A percentile compares a stretch with the other conserved stretches of the same genome.
Conservation (phyloP, 441 rosid species). For the Populus hybrid region DNA sequence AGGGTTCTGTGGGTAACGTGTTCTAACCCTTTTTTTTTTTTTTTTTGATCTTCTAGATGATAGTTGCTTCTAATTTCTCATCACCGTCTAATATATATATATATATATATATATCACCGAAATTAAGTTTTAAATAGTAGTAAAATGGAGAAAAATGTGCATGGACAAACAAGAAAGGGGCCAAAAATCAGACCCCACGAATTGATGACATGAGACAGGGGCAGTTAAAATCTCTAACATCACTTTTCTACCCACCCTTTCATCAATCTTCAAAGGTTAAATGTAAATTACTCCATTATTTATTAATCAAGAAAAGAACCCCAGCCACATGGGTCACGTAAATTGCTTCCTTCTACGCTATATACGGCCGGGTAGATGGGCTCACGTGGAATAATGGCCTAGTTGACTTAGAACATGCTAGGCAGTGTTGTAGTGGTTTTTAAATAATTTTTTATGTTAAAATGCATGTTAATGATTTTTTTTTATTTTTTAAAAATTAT, state of each 20-base stretch:
- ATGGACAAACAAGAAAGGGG: not conserved
- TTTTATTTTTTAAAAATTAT: too few species aligned
- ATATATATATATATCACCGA: too few species aligned
- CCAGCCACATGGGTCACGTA: not conserved
- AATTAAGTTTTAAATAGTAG: too few species aligned
- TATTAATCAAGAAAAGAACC: not conserved
- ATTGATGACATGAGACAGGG: not conserved
- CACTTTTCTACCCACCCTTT: constrained; percentile 9
- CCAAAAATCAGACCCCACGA: not conserved
- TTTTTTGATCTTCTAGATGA: not conserved
- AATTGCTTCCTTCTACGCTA: not conserved
- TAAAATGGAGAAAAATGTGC: not conserved
- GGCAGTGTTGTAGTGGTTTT: too few species aligned
- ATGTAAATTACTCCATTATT: not conserved
- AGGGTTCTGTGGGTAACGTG: not conserved
- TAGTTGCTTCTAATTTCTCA: not conserved
- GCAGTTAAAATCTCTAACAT: constrained; percentile 3
- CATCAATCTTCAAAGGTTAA: not conserved
- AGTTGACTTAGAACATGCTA: too few species aligned
- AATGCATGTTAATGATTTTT: too few species aligned
- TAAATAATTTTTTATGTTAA: too few species aligned
- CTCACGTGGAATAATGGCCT: not conserved
- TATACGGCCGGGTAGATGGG: too few species aligned
- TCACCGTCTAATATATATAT: too few species aligned
- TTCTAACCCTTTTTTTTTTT: not conserved